phyloP scores from a whole-genome alignment of 2,329 filamentous ascomycete genomes.

The Trichoderma atroviride region DNA sequence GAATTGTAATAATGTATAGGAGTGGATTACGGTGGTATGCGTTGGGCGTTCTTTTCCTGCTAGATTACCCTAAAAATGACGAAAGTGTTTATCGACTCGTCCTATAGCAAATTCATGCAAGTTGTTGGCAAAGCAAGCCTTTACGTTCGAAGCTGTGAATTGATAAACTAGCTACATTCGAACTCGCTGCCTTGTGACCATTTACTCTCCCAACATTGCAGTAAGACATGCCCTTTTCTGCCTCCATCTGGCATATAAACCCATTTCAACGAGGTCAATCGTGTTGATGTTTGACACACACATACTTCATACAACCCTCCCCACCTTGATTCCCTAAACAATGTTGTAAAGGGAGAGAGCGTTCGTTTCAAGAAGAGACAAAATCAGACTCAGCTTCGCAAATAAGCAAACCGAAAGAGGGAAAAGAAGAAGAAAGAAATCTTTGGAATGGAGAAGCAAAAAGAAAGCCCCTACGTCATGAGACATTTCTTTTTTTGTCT shows the following conservation, averaged over 20 bases:
- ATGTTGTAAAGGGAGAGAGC: neutral
- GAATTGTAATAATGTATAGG: conserved; percentile 19
- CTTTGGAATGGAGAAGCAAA: conserved; percentile 2
- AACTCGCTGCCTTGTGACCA: neutral
- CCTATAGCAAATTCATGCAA: neutral
- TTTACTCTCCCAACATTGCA: too few species aligned
- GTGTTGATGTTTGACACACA: too few species aligned
- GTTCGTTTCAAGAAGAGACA: conserved; percentile 13
- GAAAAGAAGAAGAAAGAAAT: neutral
- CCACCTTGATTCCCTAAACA: neutral
- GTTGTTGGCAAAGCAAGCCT: neutral
- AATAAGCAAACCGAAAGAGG: neutral
- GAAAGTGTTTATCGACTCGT: neutral
- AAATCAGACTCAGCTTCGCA: neutral
- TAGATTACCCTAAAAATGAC: conserved; percentile 17
- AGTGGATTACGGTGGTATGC: conserved; percentile 21
- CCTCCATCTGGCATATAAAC: neutral
- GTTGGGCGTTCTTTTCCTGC: conserved; percentile 18
- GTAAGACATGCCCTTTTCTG: neutral
- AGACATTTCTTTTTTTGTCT: conserved; percentile 6
- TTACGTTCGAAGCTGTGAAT: neutral
- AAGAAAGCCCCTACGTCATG: neutral
- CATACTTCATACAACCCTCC: neutral
- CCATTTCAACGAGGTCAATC: neutral
- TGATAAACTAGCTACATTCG: neutral